Conservation (phyloP, 2,329 filamentous ascomycete genomes). For the Zymoseptoria pseudotritici region DNA sequence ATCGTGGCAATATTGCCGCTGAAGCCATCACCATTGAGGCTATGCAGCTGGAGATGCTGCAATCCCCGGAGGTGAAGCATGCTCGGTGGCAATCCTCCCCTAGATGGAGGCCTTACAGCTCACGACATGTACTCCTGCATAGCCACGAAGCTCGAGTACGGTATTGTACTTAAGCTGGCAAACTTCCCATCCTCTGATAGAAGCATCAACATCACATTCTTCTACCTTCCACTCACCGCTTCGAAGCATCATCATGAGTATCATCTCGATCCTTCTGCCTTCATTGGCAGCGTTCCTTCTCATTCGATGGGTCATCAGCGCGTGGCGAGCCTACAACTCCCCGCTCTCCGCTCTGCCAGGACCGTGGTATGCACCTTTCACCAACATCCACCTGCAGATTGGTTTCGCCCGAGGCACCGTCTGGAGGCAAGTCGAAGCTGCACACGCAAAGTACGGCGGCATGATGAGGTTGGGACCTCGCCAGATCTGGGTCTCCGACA, state of each 20-base stretch:
- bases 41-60: too few species aligned
- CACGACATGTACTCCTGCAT: too few species aligned
- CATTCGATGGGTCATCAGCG: neutral
- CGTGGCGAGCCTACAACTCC: neutral
- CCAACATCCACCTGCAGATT: slow-evolving; percentile 2
- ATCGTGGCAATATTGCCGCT: too few species aligned
- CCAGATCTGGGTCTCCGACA: slow-evolving; percentile 6
- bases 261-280: neutral
- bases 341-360: slow-evolving; percentile 3
- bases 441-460: slow-evolving; percentile 3
- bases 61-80: too few species aligned
- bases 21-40: too few species aligned
- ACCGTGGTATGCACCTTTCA: slow-evolving; percentile 7
- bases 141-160: too few species aligned
- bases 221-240: too few species aligned
- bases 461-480: slow-evolving; percentile 5
- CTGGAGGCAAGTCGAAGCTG: slow-evolving; percentile 2
- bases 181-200: too few species aligned
- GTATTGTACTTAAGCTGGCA: too few species aligned
- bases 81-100: too few species aligned
- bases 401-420: slow-evolving; percentile 6
- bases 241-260: neutral
- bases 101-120: too few species aligned
- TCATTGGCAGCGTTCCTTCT: neutral
- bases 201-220: too few species aligned